Evolutionary conservation across 1,284 basidiomycete species (phyloP), one percentile per base, ranked within the genome.

Genomic region (Kwoniella shivajii): DNA sequence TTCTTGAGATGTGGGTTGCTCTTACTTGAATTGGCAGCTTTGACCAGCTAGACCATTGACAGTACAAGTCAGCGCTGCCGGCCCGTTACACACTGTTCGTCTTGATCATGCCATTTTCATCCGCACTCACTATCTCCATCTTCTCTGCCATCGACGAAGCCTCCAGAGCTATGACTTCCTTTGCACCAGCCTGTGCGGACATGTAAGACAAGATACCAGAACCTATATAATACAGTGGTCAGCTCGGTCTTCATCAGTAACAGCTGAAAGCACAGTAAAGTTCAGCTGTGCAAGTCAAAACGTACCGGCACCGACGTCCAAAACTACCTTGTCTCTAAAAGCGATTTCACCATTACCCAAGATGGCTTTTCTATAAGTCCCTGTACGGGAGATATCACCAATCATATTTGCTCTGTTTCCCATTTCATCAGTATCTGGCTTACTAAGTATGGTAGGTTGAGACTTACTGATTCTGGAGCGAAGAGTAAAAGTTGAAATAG

Each of bases 181-280:
- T 69, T 0, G 81, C 81, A 11, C 80, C 81, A 2, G 80, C 79
- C 66, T 81, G 75, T 11, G 78, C 78, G 13, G 80, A 72, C 65
- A 82, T 79, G 68, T 76, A 80, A 14, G 79, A 80, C 49, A 82
- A 65, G 50, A 82, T 81, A 5, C 81, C 81, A n/a, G 79, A 80
- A 11, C 81, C 81, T 78, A 53, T 13, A 7, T 33, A 2, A 30
- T n/a, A 5, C 13, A 39, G n/a, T 29, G 24, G 6, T n/a, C n/a
- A 27, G 5, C 22, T 24, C 41, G 37, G 14, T 9, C 4, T 22
- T 14, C 13, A 26, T 42, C 39, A 42, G 39, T 16, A 16, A 39
- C 6, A 36, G 30, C n/a, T 34, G 6, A 48, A 48, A n/a, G 11
- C 7, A 30, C 30, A 48, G 9, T 47, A 18, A 20, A 24, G 7